A percentile compares a stretch with the other conserved stretches of the same genome.
These are phyloP conservation scores for Blastobotrys apis DNA, from an alignment of 1,139 yeast species.

Conservation along the genomic window DNA sequence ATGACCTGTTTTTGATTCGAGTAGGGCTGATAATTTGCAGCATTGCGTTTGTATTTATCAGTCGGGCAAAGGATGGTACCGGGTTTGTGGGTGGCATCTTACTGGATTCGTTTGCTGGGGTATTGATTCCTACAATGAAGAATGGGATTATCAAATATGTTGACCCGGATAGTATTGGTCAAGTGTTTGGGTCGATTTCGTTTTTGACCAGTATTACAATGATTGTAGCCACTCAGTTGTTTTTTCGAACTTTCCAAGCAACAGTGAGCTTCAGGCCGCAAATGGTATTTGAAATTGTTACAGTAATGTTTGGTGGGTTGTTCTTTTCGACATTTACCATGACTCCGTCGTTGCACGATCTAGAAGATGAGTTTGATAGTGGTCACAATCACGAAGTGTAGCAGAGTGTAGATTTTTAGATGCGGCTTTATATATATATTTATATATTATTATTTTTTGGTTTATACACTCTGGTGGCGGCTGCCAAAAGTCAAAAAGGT, in stretches of 20 bases:
- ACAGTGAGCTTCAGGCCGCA: conserved; percentile 32
- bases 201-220: conserved; percentile 28
- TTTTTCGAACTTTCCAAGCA: conserved; percentile 28
- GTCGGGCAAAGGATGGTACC: conserved; percentile 33
- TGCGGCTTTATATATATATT: no score
- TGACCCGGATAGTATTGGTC: conserved; percentile 32
- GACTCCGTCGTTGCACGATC: conserved; percentile 1
- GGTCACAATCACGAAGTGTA: not conserved
- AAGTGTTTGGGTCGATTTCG: conserved; percentile 34
- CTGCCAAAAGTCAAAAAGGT: no score
- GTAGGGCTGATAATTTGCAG: conserved; percentile 41
- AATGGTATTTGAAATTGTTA: conserved; percentile 28
- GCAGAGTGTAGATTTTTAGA: not conserved
- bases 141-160: conserved; percentile 50
- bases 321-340: not conserved
- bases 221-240: conserved; percentile 30
- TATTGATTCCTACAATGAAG: conserved; percentile 47
- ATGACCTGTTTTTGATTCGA: conserved; percentile 48
- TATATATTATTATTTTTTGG: no score
- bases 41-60: conserved; percentile 41
- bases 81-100: conserved; percentile 32
- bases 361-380: conserved; percentile 1
- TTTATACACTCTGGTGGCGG: no score
- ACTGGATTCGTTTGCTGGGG: conserved; percentile 48
- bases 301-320: conserved; percentile 20